phyloP scores from a whole-genome alignment of 2,329 filamentous ascomycete species.

The Ophiostoma novo-ulmi region DNA sequence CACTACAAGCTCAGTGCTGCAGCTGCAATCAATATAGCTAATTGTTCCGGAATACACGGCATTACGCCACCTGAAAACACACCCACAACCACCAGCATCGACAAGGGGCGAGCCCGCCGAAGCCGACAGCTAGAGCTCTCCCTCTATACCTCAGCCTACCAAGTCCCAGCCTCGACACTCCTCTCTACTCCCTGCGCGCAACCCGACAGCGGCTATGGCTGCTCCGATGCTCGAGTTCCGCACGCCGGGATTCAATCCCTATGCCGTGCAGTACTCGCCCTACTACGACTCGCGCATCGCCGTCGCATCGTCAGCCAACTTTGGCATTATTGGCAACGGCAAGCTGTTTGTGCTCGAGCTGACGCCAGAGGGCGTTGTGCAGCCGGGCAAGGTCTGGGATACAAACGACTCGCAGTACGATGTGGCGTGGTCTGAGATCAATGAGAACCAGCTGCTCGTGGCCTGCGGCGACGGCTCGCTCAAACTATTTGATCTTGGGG shows the following conservation, averaged over 20 bases:
- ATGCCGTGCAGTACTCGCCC: constrained; percentile 95
- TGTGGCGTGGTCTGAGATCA: constrained; percentile 88
- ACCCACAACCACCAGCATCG: background rate
- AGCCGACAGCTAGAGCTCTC: background rate
- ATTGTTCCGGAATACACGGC: background rate
- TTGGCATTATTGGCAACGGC: constrained; percentile 94
- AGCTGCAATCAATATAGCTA: background rate
- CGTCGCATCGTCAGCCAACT: constrained; percentile 87
- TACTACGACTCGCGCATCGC: constrained; percentile 95
- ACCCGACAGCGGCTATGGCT: constrained; percentile 23
- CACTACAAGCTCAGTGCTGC: background rate
- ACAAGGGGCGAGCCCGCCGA: background rate
- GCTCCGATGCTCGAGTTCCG: constrained; percentile 80
- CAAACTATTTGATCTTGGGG: constrained; percentile 83
- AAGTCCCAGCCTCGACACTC: background rate
- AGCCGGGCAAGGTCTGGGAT: constrained; percentile 80
- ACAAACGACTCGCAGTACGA: constrained; percentile 97
- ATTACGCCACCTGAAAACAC: background rate
- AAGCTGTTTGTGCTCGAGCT: constrained; percentile 78
- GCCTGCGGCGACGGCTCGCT: constrained; percentile 90
- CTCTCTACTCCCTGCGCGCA: background rate
- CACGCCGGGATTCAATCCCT: constrained; percentile 90
- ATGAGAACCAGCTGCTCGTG: constrained; percentile 88
- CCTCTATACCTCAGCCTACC: background rate
- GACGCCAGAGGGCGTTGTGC: constrained; percentile 69